A percentile compares a stretch with the other conserved stretches of the same genome.
Evolutionary conservation across 306 rosid genomes (phyloP).

Genomic region (Pterocarpus santalinus): DNA sequence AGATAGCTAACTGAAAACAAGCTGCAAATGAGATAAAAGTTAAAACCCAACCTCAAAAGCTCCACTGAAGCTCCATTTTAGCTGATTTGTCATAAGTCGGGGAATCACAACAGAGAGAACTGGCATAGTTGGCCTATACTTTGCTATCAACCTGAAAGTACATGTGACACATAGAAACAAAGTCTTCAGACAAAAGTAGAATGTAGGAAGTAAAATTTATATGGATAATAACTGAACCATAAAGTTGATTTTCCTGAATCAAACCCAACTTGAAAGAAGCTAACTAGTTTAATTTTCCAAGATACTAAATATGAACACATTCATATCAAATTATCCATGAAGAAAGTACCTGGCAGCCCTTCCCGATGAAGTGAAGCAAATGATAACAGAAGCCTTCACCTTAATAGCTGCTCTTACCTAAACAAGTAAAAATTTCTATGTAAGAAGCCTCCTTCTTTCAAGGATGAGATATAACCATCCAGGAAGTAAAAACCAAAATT

Average conservation of each 20-base stretch:
- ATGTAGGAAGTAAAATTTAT: slow-evolving; percentile 25
- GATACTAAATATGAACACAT: slow-evolving; percentile 28
- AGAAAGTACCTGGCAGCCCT: slow-evolving; percentile 89
- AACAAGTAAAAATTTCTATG: slow-evolving; percentile 39
- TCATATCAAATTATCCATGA: slow-evolving; percentile 1
- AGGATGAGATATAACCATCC: slow-evolving; percentile 29
- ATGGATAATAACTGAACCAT: slow-evolving; percentile 18
- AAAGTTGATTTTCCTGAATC: slow-evolving; percentile 25
- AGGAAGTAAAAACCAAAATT: slow-evolving; percentile 36
- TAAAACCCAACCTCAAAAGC: slow-evolving; percentile 86
- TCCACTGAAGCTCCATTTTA: slow-evolving; percentile 95
- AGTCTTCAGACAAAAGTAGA: slow-evolving; percentile 15
- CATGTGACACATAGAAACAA: slow-evolving; percentile 12
- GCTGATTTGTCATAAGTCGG: slow-evolving; percentile 78
- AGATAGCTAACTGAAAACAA: slow-evolving; percentile 14
- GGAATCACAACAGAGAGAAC: slow-evolving; percentile 91
- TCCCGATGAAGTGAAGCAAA: slow-evolving; percentile 98
- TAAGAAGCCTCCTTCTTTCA: slow-evolving; percentile 41
- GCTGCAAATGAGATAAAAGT: slow-evolving; percentile 29
- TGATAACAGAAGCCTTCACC: slow-evolving; percentile 97
- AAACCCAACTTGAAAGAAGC: slow-evolving; percentile 11
- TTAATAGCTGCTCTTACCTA: slow-evolving; percentile 99
- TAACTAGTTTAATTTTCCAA: slow-evolving; percentile 10
- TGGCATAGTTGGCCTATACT: slow-evolving; percentile 97
- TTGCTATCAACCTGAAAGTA: slow-evolving; percentile 82